phyloP scores from a whole-genome alignment of 2,329 filamentous ascomycete species.

The Colletotrichum higginsianum region DNA sequence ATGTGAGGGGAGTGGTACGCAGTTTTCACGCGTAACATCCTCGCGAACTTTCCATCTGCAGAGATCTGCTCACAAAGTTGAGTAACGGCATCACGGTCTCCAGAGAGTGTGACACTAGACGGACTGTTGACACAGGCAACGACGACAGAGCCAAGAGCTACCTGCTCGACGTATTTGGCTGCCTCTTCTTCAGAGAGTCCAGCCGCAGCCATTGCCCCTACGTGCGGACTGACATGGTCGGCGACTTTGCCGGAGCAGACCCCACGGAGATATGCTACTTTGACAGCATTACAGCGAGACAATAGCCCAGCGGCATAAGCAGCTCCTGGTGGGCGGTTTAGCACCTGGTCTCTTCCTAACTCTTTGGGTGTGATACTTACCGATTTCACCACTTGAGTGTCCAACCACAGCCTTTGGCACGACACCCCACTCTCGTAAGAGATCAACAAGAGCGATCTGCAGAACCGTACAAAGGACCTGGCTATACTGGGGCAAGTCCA shows the following conservation, averaged over 20 bases:
- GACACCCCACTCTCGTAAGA: constrained; percentile 61
- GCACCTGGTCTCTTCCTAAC: too few relatives aligned
- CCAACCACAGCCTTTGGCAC: constrained; percentile 23
- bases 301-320: constrained; percentile 58
- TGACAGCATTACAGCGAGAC: constrained; percentile 48
- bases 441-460: constrained; percentile 61
- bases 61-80: constrained; percentile 45
- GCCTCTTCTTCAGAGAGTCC: constrained; percentile 44
- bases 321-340: constrained; percentile 45
- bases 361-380: not conserved
- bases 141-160: constrained; percentile 43
- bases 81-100: constrained; percentile 40
- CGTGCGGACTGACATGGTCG: constrained; percentile 4
- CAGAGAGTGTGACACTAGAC: constrained; percentile 51
- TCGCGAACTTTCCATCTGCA: constrained; percentile 43
- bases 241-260: constrained; percentile 26
- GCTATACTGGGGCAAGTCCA: constrained; percentile 43
- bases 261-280: constrained; percentile 52
- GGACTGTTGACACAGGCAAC: constrained; percentile 58
- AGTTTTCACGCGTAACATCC: constrained; percentile 38
- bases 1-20: constrained; percentile 51
- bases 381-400: constrained; percentile 31
- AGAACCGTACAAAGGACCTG: constrained; percentile 62
- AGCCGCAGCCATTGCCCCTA: constrained; percentile 52
- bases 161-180: constrained; percentile 14